Base-by-base conservation (phyloP, 192 early-diverging fungal genomes). In the Jimgerdemannia lactiflua region DNA sequence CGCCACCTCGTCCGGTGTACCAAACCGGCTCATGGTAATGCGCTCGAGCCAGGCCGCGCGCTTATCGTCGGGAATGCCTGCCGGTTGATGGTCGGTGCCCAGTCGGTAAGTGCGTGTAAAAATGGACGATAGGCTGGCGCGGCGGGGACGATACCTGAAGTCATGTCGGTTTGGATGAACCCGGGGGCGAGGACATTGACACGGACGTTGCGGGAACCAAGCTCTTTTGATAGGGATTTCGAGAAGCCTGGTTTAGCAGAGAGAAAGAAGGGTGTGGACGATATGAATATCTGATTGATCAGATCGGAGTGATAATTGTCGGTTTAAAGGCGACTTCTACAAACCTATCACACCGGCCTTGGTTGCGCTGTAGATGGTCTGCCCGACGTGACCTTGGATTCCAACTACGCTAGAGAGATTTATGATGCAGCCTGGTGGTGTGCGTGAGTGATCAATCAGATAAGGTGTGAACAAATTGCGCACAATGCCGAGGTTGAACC, bases 111-210 rank as follows among this genome's bases (percentile, higher is more conserved):
- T 71, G 10, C 68, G 69, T 3, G 64, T 65, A 18, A 79, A 17
- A 2, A 54, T 54, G 11, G 78, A 71, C 42, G 71, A 14, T 0
- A 19, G 39, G 1, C 29, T 29, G 29, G 29, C 29, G 29, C 29
- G 29, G 29, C 29, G 29, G 29, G 83, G n/a, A 71, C 77, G 8
- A 79, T 75, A 20, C 80, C 79, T 1, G 81, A 68, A 10, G 90
- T 95, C 92, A 95, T 94, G 65, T 95, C 90, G 1, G 96, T 96
- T 7, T 90, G 88, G 64, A 96, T 94, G 76, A 92, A 97, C 59
- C 96, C 96, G 44, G 96, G 96, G 9, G 94, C 92, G 78, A 97
- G 87, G 4, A 87, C 87, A 84, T 95, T 96, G 7, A 93, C 95
- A 19, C 94, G 81, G 14, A 97, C 85, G 14, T 88, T 86, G 2